phyloP scores from a whole-genome alignment of 2,329 filamentous ascomycete genomes.

The Didymella lethalis region DNA sequence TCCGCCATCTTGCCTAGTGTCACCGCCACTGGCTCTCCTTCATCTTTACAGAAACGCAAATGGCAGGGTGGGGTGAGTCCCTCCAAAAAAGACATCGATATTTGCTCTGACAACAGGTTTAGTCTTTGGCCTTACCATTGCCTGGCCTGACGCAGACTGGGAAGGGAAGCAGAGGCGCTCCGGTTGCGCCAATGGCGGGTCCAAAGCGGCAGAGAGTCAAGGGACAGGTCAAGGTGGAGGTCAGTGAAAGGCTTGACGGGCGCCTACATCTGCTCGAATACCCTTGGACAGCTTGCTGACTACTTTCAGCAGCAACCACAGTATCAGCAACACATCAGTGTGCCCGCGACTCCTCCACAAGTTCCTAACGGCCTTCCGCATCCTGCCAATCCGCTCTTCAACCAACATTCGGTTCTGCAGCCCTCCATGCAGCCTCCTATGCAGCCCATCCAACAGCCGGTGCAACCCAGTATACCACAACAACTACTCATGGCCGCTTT shows the following conservation, averaged over 20 bases:
- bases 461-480: neutral
- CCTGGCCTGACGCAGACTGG: neutral
- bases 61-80: slow-evolving; percentile 18
- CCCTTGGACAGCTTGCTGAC: neutral
- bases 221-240: slow-evolving; percentile 2
- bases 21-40: neutral
- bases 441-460: neutral
- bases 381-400: neutral
- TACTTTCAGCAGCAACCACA: neutral
- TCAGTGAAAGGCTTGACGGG: slow-evolving; percentile 2
- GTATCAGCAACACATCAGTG: neutral
- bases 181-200: neutral
- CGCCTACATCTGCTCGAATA: neutral
- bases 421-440: neutral
- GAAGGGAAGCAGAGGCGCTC: neutral
- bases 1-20: neutral
- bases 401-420: neutral
- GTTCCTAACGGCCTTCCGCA: neutral
- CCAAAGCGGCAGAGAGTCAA: slow-evolving; percentile 15
- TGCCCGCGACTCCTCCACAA: neutral
- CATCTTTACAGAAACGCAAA: slow-evolving; percentile 20
- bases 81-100: neutral
- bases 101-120: neutral
- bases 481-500: neutral
- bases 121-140: slow-evolving; percentile 6